These are phyloP conservation scores for Durio zibethinus DNA, from an alignment of 345 rosid species.

Conservation along the genomic window DNA sequence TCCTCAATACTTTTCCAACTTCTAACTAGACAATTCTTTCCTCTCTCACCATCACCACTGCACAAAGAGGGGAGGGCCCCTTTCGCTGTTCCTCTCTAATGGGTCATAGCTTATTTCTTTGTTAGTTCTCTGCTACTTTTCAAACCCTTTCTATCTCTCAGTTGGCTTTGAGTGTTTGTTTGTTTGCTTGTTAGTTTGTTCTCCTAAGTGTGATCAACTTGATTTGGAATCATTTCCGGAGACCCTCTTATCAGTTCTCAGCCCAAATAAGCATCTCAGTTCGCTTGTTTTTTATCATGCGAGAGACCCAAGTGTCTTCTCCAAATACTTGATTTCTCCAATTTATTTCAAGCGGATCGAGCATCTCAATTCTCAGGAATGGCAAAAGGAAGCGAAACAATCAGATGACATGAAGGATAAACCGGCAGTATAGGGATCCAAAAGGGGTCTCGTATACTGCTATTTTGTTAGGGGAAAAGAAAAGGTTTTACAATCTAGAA, in stretches of 20 bases:
- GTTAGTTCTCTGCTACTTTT: not conserved
- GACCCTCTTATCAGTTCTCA: not conserved
- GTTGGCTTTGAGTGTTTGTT: not conserved
- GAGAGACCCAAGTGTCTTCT: not conserved
- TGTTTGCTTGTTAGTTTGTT: too few species aligned
- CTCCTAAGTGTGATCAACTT: not conserved
- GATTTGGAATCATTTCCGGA: not conserved
- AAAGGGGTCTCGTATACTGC: not conserved
- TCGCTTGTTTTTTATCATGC: not conserved
- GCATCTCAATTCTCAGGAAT: not conserved
- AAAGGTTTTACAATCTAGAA: not conserved
- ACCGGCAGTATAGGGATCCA: not conserved
- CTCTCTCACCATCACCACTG: not conserved
- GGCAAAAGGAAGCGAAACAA: not conserved
- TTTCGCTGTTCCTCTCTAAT: not conserved
- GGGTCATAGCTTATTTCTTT: not conserved
- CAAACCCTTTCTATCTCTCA: not conserved
- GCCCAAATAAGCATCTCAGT: not conserved
- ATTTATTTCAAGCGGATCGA: not conserved
- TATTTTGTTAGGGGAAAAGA: not conserved
- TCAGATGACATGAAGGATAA: not conserved
- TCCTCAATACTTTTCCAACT: slow-evolving; percentile 22
- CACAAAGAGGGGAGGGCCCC: not conserved
- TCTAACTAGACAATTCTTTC: slow-evolving; percentile 11
- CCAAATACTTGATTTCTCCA: not conserved